phyloP scores from a whole-genome alignment of 1,284 basidiomycete genomes.

The Peniophora sp. region DNA sequence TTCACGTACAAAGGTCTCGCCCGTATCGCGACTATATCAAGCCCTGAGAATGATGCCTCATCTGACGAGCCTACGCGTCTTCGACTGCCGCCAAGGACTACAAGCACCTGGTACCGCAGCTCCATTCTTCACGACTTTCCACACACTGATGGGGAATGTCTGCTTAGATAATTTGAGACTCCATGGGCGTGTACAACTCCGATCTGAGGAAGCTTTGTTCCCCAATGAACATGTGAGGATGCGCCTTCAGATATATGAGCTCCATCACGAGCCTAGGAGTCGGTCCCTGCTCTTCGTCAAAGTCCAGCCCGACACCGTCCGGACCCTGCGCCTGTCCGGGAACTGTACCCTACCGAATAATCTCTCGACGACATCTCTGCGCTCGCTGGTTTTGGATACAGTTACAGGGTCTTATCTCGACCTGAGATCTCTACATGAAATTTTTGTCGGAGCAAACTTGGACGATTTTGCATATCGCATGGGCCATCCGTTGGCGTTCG shows the following conservation, averaged over 20 bases:
- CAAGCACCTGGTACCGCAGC: slow-evolving; percentile 6
- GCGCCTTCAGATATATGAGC: slow-evolving; percentile 25
- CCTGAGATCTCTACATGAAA: slow-evolving; percentile 17
- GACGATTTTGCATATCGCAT: slow-evolving; percentile 28
- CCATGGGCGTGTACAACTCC: slow-evolving; percentile 13
- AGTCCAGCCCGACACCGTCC: slow-evolving; percentile 17
- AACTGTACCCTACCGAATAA: slow-evolving; percentile 17
- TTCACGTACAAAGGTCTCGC: slow-evolving; percentile 11
- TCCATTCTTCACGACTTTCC: neutral
- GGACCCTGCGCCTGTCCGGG: slow-evolving; percentile 29
- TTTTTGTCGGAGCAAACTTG: slow-evolving; percentile 21
- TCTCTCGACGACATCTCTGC: slow-evolving; percentile 18
- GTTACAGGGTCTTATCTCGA: slow-evolving; percentile 32
- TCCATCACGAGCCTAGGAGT: slow-evolving; percentile 23
- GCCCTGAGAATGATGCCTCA: slow-evolving; percentile 23
- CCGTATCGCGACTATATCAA: slow-evolving; percentile 25
- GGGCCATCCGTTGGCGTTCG: slow-evolving; percentile 27
- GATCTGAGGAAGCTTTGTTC: slow-evolving; percentile 33
- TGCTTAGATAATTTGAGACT: neutral
- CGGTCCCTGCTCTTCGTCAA: slow-evolving; percentile 22
- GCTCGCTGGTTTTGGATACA: slow-evolving; percentile 23
- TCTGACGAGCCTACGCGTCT: slow-evolving; percentile 28
- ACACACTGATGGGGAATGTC: neutral
- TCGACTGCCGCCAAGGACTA: slow-evolving; percentile 23
- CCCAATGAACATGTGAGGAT: slow-evolving; percentile 15